Conservation (phyloP, 495 filamentous ascomycete genomes). For the Cairneyella variabilis region DNA sequence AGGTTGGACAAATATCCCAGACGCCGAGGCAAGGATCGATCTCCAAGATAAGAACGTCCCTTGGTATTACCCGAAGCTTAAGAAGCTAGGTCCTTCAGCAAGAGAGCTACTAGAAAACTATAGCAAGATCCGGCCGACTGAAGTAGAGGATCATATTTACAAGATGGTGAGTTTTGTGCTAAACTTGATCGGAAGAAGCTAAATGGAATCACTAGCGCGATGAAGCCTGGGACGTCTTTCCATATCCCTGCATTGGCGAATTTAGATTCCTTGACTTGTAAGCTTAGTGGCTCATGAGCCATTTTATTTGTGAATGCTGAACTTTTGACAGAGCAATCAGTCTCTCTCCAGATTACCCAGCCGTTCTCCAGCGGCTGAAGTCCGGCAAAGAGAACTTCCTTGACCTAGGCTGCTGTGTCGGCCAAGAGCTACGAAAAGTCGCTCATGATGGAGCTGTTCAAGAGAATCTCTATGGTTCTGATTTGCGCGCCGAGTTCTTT, state of each 20-base stretch:
- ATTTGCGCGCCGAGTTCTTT: constrained; percentile 43
- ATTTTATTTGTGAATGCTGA: background rate
- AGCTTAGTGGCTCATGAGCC: constrained; percentile 9
- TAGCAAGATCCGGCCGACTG: constrained; percentile 22
- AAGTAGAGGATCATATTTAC: constrained; percentile 25
- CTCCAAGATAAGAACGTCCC: background rate
- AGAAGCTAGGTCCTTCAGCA: constrained; percentile 2
- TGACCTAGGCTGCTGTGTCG: constrained; percentile 48
- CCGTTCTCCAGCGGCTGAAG: constrained; percentile 21
- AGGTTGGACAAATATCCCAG: background rate
- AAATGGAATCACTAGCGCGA: constrained; percentile 27
- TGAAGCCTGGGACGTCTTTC: constrained; percentile 34
- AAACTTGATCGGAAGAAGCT: background rate
- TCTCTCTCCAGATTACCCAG: constrained; percentile 6
- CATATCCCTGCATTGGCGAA: constrained; percentile 39
- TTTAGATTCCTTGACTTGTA: constrained; percentile 37
- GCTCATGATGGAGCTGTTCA: constrained; percentile 37
- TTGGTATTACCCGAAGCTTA: constrained; percentile 1
- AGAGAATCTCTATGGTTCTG: constrained; percentile 39
- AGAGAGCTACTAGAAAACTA: constrained; percentile 27
- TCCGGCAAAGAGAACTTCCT: constrained; percentile 30
- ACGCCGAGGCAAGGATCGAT: constrained; percentile 1
- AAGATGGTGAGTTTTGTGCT: constrained; percentile 19
- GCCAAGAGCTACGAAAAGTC: constrained; percentile 43
- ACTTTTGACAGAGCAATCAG: constrained; percentile 13